phyloP scores from a whole-genome alignment of 164 flowering plant genomes.

The Chimonanthus praecox region DNA sequence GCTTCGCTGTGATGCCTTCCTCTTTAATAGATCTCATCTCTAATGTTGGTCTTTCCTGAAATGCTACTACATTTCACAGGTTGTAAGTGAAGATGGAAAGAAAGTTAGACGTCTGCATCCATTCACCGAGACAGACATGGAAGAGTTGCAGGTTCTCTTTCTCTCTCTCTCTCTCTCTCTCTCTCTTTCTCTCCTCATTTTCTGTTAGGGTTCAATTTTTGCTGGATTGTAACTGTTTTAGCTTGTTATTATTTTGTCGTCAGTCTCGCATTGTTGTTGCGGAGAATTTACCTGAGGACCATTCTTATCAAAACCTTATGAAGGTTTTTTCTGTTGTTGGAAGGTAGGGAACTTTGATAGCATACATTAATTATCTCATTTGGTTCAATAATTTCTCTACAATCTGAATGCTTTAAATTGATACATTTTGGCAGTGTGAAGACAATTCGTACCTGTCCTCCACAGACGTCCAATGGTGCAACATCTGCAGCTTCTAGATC shows the following conservation, averaged over 20 bases:
- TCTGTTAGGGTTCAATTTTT: background rate
- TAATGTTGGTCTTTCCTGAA: background rate
- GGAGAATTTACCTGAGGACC: conserved; percentile 94
- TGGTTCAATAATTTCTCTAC: background rate
- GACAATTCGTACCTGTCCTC: conserved; percentile 87
- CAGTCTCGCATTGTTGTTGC: conserved; percentile 88
- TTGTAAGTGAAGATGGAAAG: conserved; percentile 90
- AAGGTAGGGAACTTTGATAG: conserved; percentile 41
- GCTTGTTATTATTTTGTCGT: conserved; percentile 9
- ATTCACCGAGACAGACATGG: conserved; percentile 66
- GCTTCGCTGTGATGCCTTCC: background rate
- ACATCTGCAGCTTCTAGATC: conserved; percentile 61
- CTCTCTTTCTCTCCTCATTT: background rate
- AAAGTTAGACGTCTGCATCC: conserved; percentile 69
- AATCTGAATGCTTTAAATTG: background rate
- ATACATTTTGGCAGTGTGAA: conserved; percentile 53
- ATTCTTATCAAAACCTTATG: conserved; percentile 92
- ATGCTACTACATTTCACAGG: conserved; percentile 32
- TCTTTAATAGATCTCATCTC: background rate
- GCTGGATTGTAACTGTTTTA: background rate
- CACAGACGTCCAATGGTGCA: conserved; percentile 59
- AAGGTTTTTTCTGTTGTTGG: conserved; percentile 82
- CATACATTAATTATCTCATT: background rate
- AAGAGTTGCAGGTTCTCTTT: conserved; percentile 70
- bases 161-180: background rate